Conservation (phyloP, 192 early-diverging fungal genomes). For the Umbelopsis vinacea region DNA sequence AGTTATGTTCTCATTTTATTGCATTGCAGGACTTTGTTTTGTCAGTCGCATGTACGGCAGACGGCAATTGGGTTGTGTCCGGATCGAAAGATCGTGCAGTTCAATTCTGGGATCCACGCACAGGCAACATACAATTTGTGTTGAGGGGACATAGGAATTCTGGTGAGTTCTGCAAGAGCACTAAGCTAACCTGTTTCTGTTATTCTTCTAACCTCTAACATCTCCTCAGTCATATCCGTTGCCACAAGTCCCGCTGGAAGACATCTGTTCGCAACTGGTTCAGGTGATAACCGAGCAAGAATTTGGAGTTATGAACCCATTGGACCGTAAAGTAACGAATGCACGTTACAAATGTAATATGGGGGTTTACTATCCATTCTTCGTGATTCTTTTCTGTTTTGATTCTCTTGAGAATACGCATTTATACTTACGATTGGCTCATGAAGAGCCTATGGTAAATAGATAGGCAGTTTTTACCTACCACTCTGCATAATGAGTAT, state of each 20-base stretch:
- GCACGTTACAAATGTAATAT: neutral
- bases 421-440: neutral
- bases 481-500: neutral
- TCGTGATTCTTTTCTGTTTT: slow-evolving; percentile 2
- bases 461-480: slow-evolving; percentile 1
- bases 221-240: slow-evolving; percentile 81
- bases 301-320: slow-evolving; percentile 83
- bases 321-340: slow-evolving; percentile 18
- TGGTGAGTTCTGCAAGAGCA: slow-evolving; percentile 48
- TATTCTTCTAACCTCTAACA: neutral
- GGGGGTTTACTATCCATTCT: neutral
- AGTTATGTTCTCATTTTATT: neutral
- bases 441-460: neutral
- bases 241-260: slow-evolving; percentile 80
- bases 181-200: neutral
- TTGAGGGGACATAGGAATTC: slow-evolving; percentile 98
- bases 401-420: neutral
- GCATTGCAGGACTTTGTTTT: slow-evolving; percentile 93
- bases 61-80: slow-evolving; percentile 89
- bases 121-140: slow-evolving; percentile 75
- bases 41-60: slow-evolving; percentile 85
- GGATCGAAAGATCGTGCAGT: slow-evolving; percentile 93
- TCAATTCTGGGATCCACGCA: slow-evolving; percentile 91
- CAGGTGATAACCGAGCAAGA: slow-evolving; percentile 89
- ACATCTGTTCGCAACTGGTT: slow-evolving; percentile 91